A percentile compares a stretch with the other conserved stretches of the same genome.
Evolutionary conservation across 169 alveolate species (phyloP).

Genomic region (Plasmodium knowlesi): DNA sequence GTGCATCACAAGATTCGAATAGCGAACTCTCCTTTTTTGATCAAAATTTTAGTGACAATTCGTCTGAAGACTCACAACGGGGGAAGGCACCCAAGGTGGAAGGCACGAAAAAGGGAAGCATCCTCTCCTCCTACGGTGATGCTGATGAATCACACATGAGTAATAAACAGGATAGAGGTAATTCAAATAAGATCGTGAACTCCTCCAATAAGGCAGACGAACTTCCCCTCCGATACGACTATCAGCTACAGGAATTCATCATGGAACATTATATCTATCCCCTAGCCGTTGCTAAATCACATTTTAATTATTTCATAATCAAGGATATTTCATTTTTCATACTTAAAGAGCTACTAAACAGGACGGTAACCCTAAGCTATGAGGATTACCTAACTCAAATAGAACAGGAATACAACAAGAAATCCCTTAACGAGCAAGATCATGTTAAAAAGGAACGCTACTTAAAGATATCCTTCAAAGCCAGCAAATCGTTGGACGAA

Average conservation of each 20-base stretch:
- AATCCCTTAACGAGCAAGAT: constrained; percentile 35
- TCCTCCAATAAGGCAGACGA: background rate
- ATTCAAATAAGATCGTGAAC: background rate
- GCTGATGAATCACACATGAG: background rate
- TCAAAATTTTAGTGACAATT: constrained; percentile 35
- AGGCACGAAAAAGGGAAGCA: background rate
- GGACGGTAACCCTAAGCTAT: constrained; percentile 42
- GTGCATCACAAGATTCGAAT: constrained; percentile 69
- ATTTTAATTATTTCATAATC: constrained; percentile 86
- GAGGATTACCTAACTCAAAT: constrained; percentile 60
- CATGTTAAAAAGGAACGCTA: constrained; percentile 35
- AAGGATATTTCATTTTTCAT: constrained; percentile 87
- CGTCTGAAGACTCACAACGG: background rate
- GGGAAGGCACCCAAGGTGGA: background rate
- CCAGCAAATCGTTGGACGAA: constrained; percentile 47
- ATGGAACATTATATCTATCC: constrained; percentile 89
- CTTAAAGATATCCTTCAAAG: constrained; percentile 20
- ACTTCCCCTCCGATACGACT: constrained; percentile 77
- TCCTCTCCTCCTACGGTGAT: background rate
- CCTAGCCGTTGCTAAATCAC: constrained; percentile 88
- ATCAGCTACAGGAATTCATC: constrained; percentile 88
- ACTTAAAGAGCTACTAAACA: constrained; percentile 53
- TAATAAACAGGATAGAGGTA: background rate
- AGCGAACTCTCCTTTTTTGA: constrained; percentile 60
- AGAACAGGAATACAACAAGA: constrained; percentile 40